A percentile compares a stretch with the other conserved stretches of the same genome.
Conservation (phyloP, 2,329 filamentous ascomycete genomes). For the Cladosporium sp. region DNA sequence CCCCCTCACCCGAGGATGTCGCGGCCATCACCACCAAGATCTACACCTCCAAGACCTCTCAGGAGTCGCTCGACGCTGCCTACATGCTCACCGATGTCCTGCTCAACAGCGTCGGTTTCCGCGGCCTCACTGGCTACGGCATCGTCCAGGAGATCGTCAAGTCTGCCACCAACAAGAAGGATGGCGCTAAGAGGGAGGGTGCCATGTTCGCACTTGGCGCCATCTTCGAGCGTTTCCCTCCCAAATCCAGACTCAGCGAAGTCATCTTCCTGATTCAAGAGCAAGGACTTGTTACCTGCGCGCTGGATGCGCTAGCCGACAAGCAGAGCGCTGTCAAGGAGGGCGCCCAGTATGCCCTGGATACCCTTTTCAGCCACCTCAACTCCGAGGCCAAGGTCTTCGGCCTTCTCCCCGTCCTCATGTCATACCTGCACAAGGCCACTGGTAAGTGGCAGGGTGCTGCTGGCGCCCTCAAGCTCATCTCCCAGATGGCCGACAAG, state of each 20-base stretch:
- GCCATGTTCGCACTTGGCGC: conserved; percentile 94
- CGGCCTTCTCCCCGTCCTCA: conserved; percentile 73
- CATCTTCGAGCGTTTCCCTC: conserved; percentile 83
- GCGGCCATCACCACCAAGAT: conserved; percentile 40
- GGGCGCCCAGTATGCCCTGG: conserved; percentile 88
- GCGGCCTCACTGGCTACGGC: conserved; percentile 59
- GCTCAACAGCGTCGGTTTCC: conserved; percentile 61
- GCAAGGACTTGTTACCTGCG: conserved; percentile 65
- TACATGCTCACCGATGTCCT: conserved; percentile 63
- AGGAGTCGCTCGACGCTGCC: conserved; percentile 57
- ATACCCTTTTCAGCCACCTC: conserved; percentile 77
- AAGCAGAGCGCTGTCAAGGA: conserved; percentile 87
- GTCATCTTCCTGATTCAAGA: conserved; percentile 78
- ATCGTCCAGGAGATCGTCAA: conserved; percentile 64
- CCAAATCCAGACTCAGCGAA: conserved; percentile 72
- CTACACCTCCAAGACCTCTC: conserved; percentile 50
- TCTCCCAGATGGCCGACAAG: conserved; percentile 94
- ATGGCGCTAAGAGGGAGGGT: conserved; percentile 75
- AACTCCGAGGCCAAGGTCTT: conserved; percentile 77
- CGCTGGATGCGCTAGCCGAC: conserved; percentile 81
- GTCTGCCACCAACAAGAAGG: conserved; percentile 91
- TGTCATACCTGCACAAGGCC: conserved; percentile 71
- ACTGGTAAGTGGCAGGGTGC: conserved; percentile 97
- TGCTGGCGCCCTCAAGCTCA: conserved; percentile 75
- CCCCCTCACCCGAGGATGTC: conserved; percentile 46